Evolutionary conservation across 495 filamentous ascomycete species (phyloP).

Genomic region (Penicillium coprophilum): DNA sequence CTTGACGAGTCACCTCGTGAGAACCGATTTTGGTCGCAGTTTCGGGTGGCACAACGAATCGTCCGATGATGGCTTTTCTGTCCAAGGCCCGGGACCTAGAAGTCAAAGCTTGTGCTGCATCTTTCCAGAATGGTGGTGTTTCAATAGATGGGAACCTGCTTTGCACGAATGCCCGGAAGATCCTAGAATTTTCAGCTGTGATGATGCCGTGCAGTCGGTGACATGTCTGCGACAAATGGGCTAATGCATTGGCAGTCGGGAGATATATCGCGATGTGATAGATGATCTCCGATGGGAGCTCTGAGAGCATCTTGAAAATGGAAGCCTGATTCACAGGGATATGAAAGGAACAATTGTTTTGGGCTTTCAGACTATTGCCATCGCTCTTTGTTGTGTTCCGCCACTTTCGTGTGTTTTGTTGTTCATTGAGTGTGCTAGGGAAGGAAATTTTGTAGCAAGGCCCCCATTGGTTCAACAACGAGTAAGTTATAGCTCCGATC

Average conservation of each 20-base stretch:
- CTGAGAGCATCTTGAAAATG: conserved; percentile 39
- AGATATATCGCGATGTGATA: conserved; percentile 54
- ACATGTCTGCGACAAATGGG: conserved; percentile 50
- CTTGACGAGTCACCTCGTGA: conserved; percentile 29
- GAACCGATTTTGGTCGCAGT: conserved; percentile 32
- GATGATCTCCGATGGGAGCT: conserved; percentile 64
- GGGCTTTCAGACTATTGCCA: background rate
- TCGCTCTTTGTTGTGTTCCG: background rate
- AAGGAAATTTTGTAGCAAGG: background rate
- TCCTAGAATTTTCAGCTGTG: conserved; percentile 55
- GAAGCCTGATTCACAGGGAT: background rate
- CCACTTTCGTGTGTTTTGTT: background rate
- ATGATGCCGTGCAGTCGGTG: conserved; percentile 50
- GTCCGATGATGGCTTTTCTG: conserved; percentile 56
- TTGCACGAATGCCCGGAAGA: conserved; percentile 51
- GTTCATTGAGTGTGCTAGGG: background rate
- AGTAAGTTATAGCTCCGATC: background rate
- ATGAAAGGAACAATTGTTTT: background rate
- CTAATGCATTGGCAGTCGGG: conserved; percentile 50
- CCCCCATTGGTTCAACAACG: background rate
- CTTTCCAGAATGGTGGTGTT: conserved; percentile 47
- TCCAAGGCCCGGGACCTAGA: conserved; percentile 60
- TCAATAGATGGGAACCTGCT: conserved; percentile 51
- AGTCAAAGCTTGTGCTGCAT: conserved; percentile 56
- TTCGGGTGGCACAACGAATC: conserved; percentile 47